These are phyloP conservation scores for Paulinella micropora DNA, from an alignment of 78 protist species.

Conservation along the genomic window DNA sequence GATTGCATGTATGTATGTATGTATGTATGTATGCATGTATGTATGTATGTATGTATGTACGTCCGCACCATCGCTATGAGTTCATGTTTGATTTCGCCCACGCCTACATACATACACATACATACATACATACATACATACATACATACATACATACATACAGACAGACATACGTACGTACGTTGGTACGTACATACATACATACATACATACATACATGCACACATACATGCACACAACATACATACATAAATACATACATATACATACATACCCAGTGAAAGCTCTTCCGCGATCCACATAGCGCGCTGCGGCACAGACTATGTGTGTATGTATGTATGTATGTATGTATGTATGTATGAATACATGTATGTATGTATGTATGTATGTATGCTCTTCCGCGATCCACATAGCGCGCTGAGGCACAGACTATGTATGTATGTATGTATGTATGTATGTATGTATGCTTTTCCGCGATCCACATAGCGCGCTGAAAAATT, in stretches of 20 bases:
- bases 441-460: not conserved
- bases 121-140: not conserved
- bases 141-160: not conserved
- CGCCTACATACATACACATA: not conserved
- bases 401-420: not conserved
- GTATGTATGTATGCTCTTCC: not conserved
- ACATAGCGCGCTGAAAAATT: no score
- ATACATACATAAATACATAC: not conserved
- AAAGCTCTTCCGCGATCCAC: no score
- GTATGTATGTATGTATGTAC: not conserved
- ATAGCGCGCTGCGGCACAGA: no score
- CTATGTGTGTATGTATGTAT: no score
- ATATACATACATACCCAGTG: no score
- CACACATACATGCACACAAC: not conserved
- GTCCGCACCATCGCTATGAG: not conserved
- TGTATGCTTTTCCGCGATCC: no score
- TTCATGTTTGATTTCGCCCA: not conserved
- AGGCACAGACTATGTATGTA: not conserved
- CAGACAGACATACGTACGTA: not conserved
- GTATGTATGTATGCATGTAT: not conserved
- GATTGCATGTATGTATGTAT: not conserved
- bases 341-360: not conserved
- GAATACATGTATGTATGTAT: not conserved
- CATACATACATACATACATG: not conserved
- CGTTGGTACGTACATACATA: not conserved